A percentile compares a stretch with the other conserved stretches of the same genome.
These are phyloP conservation scores for Dimocarpus longan DNA, from an alignment of 345 rosid species.

Conservation along the genomic window DNA sequence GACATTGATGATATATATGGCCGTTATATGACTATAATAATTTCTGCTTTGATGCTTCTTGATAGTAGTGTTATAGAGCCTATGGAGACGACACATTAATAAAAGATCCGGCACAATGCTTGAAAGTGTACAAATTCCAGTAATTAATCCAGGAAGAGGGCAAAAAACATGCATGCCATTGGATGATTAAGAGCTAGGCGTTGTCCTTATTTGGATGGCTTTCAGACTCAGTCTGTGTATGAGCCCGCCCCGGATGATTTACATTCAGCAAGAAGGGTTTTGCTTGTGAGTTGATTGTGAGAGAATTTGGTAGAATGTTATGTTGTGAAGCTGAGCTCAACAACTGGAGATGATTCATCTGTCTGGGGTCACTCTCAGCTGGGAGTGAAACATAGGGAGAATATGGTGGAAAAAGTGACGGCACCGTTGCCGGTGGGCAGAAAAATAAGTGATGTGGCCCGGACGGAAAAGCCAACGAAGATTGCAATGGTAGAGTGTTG, in stretches of 20 bases:
- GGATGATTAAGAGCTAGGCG: constrained; percentile 26
- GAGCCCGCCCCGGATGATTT: constrained; percentile 39
- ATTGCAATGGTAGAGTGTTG: constrained; percentile 23
- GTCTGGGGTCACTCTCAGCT: constrained; percentile 33
- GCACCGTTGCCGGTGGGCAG: constrained; percentile 58
- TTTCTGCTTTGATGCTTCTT: constrained; percentile 3
- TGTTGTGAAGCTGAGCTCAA: constrained; percentile 45
- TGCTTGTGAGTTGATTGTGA: constrained; percentile 34
- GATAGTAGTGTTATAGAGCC: neutral
- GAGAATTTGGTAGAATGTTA: constrained; percentile 36
- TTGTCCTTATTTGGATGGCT: constrained; percentile 30
- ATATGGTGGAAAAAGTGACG: constrained; percentile 60
- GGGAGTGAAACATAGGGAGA: constrained; percentile 44
- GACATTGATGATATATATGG: neutral
- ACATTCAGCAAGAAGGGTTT: constrained; percentile 48
- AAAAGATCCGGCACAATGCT: neutral
- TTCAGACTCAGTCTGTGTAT: constrained; percentile 23
- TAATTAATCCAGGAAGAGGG: neutral
- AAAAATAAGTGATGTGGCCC: constrained; percentile 44
- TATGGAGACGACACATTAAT: no score
- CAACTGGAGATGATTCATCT: constrained; percentile 46
- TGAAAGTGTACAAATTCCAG: neutral
- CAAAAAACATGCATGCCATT: neutral
- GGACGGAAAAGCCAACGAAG: constrained; percentile 38
- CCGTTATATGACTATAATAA: neutral